Conservation (phyloP, 2,329 filamentous ascomycete genomes). For the Torrubiellomyces zombiae region DNA sequence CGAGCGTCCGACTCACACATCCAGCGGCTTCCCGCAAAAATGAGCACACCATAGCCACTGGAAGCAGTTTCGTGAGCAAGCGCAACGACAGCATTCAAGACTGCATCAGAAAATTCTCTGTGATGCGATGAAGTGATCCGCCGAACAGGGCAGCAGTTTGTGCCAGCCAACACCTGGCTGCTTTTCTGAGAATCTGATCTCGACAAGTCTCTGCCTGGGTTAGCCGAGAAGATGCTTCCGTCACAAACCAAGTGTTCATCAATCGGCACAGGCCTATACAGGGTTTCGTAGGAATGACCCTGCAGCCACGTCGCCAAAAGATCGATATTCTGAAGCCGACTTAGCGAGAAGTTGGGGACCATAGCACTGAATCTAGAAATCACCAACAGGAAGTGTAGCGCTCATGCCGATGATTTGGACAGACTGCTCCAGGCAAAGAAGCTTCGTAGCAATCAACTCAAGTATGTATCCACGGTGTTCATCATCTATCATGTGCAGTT, state of each 20-base stretch:
- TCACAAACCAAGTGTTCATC: conserved; percentile 61
- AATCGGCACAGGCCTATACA: conserved; percentile 58
- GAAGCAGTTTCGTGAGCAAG: conserved; percentile 51
- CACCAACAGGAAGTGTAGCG: conserved; percentile 51
- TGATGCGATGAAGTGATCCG: conserved; percentile 37
- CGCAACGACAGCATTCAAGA: conserved; percentile 54
- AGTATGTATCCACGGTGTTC: conserved; percentile 59
- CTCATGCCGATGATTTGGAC: conserved; percentile 68
- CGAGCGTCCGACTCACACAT: conserved; percentile 53
- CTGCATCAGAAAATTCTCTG: conserved; percentile 45
- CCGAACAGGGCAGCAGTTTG: conserved; percentile 23
- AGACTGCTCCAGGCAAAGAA: conserved; percentile 48
- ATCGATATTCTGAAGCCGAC: conserved; percentile 50
- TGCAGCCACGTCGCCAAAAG: conserved; percentile 53
- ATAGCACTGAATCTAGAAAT: background rate
- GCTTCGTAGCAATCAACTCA: conserved; percentile 57
- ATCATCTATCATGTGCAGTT: conserved; percentile 71
- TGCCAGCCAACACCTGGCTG: conserved; percentile 15
- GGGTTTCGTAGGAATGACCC: conserved; percentile 55
- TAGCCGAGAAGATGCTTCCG: conserved; percentile 46
- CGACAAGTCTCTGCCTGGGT: conserved; percentile 35
- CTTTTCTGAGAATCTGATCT: conserved; percentile 38
- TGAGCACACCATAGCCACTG: conserved; percentile 53
- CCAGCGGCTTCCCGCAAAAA: conserved; percentile 56
- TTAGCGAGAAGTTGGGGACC: too few relatives aligned